These are phyloP conservation scores for Cichorium intybus DNA, from an alignment of 140 eudicot species.

Conservation along the genomic window DNA sequence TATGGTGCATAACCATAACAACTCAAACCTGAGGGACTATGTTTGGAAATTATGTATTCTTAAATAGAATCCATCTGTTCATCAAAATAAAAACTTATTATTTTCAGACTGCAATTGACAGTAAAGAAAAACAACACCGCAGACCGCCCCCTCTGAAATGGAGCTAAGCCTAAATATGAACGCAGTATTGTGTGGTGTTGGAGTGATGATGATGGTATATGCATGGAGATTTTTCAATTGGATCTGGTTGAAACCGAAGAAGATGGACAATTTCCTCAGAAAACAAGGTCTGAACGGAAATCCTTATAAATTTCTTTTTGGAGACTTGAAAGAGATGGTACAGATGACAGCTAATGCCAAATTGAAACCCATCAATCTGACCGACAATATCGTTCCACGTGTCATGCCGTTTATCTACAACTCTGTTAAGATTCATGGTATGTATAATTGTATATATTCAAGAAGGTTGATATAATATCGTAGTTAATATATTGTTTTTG, in stretches of 20 bases:
- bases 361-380: slow-evolving; percentile 3
- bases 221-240: slow-evolving; percentile 13
- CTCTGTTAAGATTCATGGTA: slow-evolving; percentile 9
- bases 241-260: slow-evolving; percentile 9
- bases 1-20: neutral
- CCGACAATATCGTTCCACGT: slow-evolving; percentile 5
- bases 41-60: neutral
- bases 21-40: slow-evolving; percentile 2
- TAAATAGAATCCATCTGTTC: neutral
- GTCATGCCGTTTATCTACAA: slow-evolving; percentile 4
- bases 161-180: neutral
- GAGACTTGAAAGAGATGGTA: slow-evolving; percentile 6
- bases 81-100: neutral
- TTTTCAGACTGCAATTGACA: too few species aligned
- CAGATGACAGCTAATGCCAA: neutral
- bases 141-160: neutral
- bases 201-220: neutral
- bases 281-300: slow-evolving; percentile 17
- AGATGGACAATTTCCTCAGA: neutral
- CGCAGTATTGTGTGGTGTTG: neutral
- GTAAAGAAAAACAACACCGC: too few species aligned
- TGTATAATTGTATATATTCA: neutral
- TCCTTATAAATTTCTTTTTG: slow-evolving; percentile 6
- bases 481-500: neutral
- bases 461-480: neutral